Evolutionary conservation across 192 early-diverging fungal genomes (phyloP), one percentile per base, ranked within the genome.

Genomic region (Chytriomyces confervae): DNA sequence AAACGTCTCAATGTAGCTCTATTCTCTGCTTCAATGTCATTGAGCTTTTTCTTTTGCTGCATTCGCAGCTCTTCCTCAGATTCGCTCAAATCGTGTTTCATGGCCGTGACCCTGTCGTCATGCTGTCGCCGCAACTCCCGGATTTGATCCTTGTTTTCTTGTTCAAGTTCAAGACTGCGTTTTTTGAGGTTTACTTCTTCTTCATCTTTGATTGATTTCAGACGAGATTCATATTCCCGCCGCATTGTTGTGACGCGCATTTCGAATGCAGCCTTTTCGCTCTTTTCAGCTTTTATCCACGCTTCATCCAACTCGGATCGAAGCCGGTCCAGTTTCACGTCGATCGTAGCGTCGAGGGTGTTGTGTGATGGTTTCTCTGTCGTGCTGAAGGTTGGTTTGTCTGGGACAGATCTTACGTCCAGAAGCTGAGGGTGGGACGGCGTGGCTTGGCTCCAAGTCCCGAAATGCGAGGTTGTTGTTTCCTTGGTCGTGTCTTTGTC

Each of bases 1-100:
- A 27, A 16, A 10, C 27, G 18, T 7, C 46, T 50, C 2, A 8
- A 5, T 20, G 11, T 6, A 18, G 16, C 53, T 62, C 18, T 2
- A 7, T 74, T 29, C 44, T 74, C 61, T 9, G 8, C 53, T n/a
- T 74, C 72, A 74, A 74, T 11, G 6, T n/a, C 18, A 23, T 20
- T 45, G 50, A 70, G 47, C 10, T 50, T 10, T n/a, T 29, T 50
- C n/a, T 70, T 50, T 51, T 50, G 27, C n/a, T 70, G 49, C 7
- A 8, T 16, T 53, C 27, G 10, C 7, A 70, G 2, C 16, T 57
- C 18, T 23, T 27, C 49, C 69, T 70, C 50, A 20, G 23, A 47
- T 20, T 53, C 20, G 13, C 11, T 7, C 1, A 70, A 57, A 7
- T 70, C 69, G 7, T 27, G 50, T 11, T 51, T 10, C 11, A 70